Base-by-base conservation (phyloP, 139 green algal genomes). In the Klebsormidium nitens region DNA sequence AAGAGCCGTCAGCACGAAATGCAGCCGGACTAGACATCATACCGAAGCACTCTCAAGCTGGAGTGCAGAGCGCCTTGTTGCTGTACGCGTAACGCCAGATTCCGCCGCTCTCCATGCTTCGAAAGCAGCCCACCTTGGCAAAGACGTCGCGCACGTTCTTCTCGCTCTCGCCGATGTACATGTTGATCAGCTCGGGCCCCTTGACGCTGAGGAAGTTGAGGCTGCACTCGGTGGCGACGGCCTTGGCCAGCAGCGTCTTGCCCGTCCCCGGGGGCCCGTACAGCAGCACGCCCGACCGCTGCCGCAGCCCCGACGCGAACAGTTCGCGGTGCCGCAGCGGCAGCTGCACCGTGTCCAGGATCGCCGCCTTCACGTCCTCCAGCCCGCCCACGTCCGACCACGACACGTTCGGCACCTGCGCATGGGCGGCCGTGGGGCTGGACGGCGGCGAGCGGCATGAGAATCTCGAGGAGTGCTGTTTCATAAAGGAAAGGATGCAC, bases 301-400 rank as follows among this genome's bases (percentile, higher is more conserved):
- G 82, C n/a, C 82, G 70, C 39, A 97, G 66, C 2, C 92, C 92
- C 2, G 72, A 66, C 2, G 85, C 73, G 81, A 97, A 97, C 6
- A 97, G 85, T 29, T 87, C 72, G 11, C 82, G 77, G 75, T 95
- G 89, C 39, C 85, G 85, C 32, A 97, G 83, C 0, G 91, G 91
- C 69, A 96, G 84, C 83, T 97, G 90, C 26, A 72, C 66, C 0
- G 92, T 96, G 75, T 97, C 92, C 31, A 94, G 78, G 46, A 80
- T 75, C 36, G 72, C 47, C 0, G 8, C 26, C 71, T 81, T 81
- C 23, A 81, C 74, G 36, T 73, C 69, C 63, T 81, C 64, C 59
- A 97, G 77, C 0, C 92, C 92, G 0, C 92, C 92, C 4, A 97
- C 88, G 73, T 97, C 92, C 29, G 91, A 86, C 92, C 92, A 97